Base-by-base conservation (phyloP, 495 filamentous ascomycete species). In the Annulohypoxylon maeteangense region DNA sequence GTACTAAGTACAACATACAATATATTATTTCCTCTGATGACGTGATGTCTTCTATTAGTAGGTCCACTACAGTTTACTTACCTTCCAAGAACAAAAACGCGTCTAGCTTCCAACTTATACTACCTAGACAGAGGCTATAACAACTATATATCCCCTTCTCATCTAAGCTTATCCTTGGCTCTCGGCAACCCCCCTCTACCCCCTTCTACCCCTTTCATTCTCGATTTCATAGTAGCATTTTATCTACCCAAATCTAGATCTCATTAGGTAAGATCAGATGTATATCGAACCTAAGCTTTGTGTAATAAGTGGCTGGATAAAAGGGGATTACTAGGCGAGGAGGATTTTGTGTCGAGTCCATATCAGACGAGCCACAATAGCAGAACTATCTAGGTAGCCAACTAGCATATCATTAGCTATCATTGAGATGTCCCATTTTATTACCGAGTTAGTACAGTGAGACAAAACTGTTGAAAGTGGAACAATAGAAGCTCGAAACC, bases 401-500 rank as follows among this genome's bases (percentile, higher is more conserved):
- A 12, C 34, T 12, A 25, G 14, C 27, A 38, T 25, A 20, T 45
- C 56, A 45, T 27, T 47, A 16, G 16, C 23, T 36, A 14, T 47
- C 56, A 45, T 27, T 48, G 20, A 14, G 56, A 65, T 38, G 22
- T 44, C 36, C 53, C n/a, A 20, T 65, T 38, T 22, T 38, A 22
- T 53, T 48, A 48, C 32, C 25, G 32, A 27, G 31, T 63, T 67
- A 31, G 59, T 64, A 55, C 45, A 48, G 36, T 62, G 64, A 59
- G 59, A 72, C 64, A 48, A 25, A 22, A 65, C 44, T 34, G 54
- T 22, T 42, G 40, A 34, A 12, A 44, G 57, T 57, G 62, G 62
- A 71, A 71, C 56, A 66, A 62, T 50, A 20, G 31, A 60, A 62
- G 62, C 62, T 65, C 36, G 56, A 56, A 36, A 36, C 34, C 34